These are phyloP conservation scores for Ormosia semicastrata DNA, from an alignment of 306 rosid species.

Conservation along the genomic window DNA sequence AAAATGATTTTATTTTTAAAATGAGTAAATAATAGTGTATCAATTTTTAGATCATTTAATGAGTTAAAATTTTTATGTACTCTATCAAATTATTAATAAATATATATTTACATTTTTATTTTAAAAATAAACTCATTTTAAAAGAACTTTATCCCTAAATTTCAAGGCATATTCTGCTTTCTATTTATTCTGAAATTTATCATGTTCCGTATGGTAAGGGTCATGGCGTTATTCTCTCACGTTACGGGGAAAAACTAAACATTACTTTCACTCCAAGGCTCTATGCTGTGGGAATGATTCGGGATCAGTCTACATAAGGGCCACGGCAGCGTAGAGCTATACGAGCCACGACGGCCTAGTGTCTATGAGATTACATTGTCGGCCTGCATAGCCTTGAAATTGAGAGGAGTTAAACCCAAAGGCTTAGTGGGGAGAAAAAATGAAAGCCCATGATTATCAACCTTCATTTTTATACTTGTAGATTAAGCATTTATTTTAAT, in stretches of 20 bases:
- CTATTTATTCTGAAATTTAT: neutral
- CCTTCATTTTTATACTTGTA: too few species aligned
- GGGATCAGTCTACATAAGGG: neutral
- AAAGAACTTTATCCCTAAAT: neutral
- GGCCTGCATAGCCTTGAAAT: neutral
- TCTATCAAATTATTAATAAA: too few species aligned
- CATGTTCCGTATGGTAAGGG: neutral
- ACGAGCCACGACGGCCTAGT: neutral
- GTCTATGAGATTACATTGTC: too few species aligned
- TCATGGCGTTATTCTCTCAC: neutral
- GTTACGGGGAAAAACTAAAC: too few species aligned
- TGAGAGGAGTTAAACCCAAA: neutral
- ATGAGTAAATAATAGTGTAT: too few species aligned
- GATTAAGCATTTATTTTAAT: too few species aligned
- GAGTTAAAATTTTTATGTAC: too few species aligned
- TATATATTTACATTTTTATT: too few species aligned
- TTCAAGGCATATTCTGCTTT: neutral
- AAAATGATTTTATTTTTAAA: too few species aligned
- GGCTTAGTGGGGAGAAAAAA: neutral
- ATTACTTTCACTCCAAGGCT: neutral
- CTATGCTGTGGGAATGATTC: neutral
- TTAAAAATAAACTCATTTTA: too few species aligned
- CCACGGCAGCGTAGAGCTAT: neutral
- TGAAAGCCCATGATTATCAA: too few species aligned
- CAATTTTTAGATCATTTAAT: too few species aligned